Conservation (phyloP, 768 basidiomycete genomes). For the Suillus brevipes region DNA sequence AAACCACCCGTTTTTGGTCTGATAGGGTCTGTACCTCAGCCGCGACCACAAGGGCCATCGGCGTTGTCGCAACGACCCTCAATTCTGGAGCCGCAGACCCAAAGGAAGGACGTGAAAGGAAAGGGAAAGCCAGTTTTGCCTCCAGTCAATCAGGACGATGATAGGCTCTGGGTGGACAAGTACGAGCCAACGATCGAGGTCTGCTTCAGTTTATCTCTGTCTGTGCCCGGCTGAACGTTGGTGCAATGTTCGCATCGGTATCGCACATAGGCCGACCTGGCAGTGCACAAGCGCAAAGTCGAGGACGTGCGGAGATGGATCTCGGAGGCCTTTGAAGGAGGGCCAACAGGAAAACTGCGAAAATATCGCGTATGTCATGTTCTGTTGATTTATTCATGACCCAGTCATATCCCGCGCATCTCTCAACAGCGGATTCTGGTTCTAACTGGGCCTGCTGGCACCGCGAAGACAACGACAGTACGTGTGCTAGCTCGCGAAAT, state of each 20-base stretch:
- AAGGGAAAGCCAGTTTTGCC: constrained; percentile 20
- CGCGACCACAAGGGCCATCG: constrained; percentile 10
- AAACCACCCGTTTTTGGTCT: constrained; percentile 26
- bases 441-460: constrained; percentile 86
- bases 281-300: constrained; percentile 79
- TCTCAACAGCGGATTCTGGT: constrained; percentile 70
- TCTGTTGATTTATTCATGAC: not conserved
- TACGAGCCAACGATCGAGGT: constrained; percentile 64
- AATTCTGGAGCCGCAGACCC: constrained; percentile 7
- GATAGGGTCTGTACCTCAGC: constrained; percentile 13
- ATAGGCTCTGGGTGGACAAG: constrained; percentile 60
- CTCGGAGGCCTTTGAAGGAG: constrained; percentile 67
- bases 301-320: constrained; percentile 79
- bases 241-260: not conserved
- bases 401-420: not conserved
- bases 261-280: constrained; percentile 59
- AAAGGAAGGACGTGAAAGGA: constrained; percentile 21
- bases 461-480: constrained; percentile 87
- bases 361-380: constrained; percentile 68
- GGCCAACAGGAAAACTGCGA: constrained; percentile 57
- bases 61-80: constrained; percentile 2
- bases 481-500: constrained; percentile 73
- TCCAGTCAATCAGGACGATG: constrained; percentile 27
- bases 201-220: constrained; percentile 14
- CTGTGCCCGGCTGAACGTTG: constrained; percentile 1